phyloP scores from a whole-genome alignment of 2,329 filamentous ascomycete genomes.

The Aspergillus puulaauensis region DNA sequence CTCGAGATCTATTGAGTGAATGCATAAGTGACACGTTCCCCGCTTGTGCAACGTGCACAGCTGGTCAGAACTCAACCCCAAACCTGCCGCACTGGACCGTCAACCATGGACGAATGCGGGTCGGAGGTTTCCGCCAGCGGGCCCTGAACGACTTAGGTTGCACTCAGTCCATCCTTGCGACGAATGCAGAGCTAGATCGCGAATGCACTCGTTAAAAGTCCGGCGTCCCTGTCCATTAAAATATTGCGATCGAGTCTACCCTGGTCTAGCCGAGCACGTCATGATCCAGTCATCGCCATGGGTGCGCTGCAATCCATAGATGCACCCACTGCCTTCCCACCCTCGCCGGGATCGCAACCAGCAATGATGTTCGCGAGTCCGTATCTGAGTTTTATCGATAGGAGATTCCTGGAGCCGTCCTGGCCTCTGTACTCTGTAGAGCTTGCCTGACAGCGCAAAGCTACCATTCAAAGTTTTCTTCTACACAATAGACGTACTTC shows the following conservation, averaged over 20 bases:
- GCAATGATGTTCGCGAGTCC: not conserved
- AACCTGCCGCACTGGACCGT: not conserved
- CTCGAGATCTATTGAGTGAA: too few relatives aligned
- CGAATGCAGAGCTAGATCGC: constrained; percentile 1
- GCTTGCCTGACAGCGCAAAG: not conserved
- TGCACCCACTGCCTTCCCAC: not conserved
- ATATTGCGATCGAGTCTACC: not conserved
- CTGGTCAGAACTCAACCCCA: not conserved
- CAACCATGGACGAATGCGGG: not conserved
- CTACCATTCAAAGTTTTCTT: not conserved
- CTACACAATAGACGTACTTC: not conserved
- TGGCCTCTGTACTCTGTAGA: not conserved
- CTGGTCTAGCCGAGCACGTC: constrained; percentile 9
- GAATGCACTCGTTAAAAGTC: not conserved
- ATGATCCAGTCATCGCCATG: not conserved
- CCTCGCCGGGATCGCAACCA: not conserved
- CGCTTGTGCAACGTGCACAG: too few relatives aligned
- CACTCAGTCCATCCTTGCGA: not conserved
- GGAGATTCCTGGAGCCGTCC: not conserved
- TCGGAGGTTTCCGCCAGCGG: constrained; percentile 3
- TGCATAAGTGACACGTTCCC: too few relatives aligned
- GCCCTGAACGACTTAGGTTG: not conserved
- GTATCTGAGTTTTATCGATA: not conserved
- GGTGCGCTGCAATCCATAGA: not conserved
- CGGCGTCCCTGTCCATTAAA: not conserved